Percentiles rank a stretch among this genome's conserved stretches.
These are phyloP conservation scores for Phytophthora kernoviae DNA, from an alignment of 352 stramenopile genomes.

Conservation along the genomic window DNA sequence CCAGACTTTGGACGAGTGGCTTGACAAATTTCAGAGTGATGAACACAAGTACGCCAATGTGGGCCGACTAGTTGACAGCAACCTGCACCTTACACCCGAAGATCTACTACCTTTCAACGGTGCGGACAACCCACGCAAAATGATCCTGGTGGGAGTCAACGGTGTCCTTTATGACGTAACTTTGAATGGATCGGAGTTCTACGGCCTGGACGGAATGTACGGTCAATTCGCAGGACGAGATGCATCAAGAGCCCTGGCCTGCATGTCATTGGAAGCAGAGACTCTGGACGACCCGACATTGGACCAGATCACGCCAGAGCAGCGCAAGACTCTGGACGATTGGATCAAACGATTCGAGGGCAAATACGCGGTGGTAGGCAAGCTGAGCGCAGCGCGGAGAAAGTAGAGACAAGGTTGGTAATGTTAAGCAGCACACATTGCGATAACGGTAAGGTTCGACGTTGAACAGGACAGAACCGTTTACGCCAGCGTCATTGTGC, in stretches of 20 bases:
- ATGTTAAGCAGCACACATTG: too few species aligned
- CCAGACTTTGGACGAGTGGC: slow-evolving; percentile 67
- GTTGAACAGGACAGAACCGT: slow-evolving; percentile 16
- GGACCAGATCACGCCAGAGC: slow-evolving; percentile 83
- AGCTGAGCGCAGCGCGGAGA: slow-evolving; percentile 20
- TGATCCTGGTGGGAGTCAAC: slow-evolving; percentile 90
- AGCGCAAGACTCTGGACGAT: slow-evolving; percentile 91
- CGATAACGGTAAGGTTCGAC: slow-evolving; percentile 2
- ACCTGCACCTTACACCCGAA: slow-evolving; percentile 46
- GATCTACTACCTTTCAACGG: slow-evolving; percentile 82
- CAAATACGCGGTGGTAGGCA: slow-evolving; percentile 93
- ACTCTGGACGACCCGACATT: slow-evolving; percentile 84
- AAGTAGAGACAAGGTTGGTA: slow-evolving; percentile 1
- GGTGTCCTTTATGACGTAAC: slow-evolving; percentile 95
- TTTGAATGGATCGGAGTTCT: slow-evolving; percentile 88
- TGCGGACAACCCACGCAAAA: slow-evolving; percentile 56
- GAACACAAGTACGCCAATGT: slow-evolving; percentile 92
- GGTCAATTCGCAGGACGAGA: slow-evolving; percentile 94
- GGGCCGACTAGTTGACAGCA: slow-evolving; percentile 78
- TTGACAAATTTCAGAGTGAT: slow-evolving; percentile 78
- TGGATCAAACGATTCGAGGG: slow-evolving; percentile 94
- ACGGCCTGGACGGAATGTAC: slow-evolving; percentile 92
- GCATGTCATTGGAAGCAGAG: slow-evolving; percentile 94
- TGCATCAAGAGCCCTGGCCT: slow-evolving; percentile 90
- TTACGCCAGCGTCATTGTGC: slow-evolving; percentile 9